A percentile compares a stretch with the other conserved stretches of the same genome.
Evolutionary conservation across 2,329 filamentous ascomycete species (phyloP).

Genomic region (Botrytis fabae): DNA sequence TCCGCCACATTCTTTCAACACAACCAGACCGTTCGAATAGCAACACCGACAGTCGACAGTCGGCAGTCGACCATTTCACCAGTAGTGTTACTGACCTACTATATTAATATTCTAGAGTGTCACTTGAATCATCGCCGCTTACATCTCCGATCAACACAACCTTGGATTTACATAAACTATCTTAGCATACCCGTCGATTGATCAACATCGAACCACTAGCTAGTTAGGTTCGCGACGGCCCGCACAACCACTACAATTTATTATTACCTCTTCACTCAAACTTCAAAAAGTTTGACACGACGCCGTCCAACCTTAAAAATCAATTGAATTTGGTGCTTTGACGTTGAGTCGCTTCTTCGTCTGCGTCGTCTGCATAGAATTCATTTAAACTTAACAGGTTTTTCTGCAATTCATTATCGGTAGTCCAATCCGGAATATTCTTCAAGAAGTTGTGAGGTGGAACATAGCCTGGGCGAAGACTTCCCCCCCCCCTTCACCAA

Average conservation of each 20-base stretch:
- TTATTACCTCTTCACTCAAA: neutral
- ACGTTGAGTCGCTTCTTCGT: neutral
- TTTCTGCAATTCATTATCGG: slow-evolving; percentile 4
- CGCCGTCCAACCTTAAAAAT: neutral
- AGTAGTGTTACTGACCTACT: neutral
- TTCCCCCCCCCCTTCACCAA: slow-evolving; percentile 27
- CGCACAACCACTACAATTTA: slow-evolving; percentile 12
- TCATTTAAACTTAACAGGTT: neutral
- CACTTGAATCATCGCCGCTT: neutral
- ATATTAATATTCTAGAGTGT: neutral
- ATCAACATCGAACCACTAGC: slow-evolving; percentile 12
- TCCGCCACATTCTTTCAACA: slow-evolving; percentile 2
- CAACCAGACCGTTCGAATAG: neutral
- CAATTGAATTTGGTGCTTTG: slow-evolving; percentile 12
- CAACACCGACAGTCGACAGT: neutral
- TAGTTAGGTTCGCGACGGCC: slow-evolving; percentile 21
- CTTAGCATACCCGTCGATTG: slow-evolving; percentile 15
- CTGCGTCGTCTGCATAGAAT: neutral
- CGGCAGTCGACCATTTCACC: neutral
- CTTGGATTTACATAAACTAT: slow-evolving; percentile 8
- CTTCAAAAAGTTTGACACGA: neutral
- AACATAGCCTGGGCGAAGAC: slow-evolving; percentile 13
- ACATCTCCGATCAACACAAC: slow-evolving; percentile 14
- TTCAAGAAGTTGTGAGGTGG: slow-evolving; percentile 16
- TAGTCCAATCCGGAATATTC: slow-evolving; percentile 12